These are phyloP conservation scores for Solanum chiquidenum DNA, from an alignment of 257 asterid species.

Conservation along the genomic window DNA sequence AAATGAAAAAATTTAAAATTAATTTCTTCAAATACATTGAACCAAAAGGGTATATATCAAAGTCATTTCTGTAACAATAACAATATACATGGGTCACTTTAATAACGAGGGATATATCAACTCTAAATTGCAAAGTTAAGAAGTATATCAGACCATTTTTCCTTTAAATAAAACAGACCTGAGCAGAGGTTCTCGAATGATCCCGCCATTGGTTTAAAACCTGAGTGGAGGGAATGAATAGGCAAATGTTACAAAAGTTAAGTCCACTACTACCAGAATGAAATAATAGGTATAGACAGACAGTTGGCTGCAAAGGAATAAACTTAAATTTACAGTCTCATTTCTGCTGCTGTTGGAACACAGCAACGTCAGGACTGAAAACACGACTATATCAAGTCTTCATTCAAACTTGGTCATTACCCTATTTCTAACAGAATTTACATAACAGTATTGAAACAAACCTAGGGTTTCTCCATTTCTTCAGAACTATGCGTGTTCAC, in stretches of 20 bases:
- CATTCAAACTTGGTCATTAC: not conserved
- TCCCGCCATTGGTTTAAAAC: not conserved
- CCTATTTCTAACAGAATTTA: not conserved
- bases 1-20: no score
- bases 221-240: not conserved
- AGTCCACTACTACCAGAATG: not conserved
- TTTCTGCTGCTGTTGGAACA: not conserved
- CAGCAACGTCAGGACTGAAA: not conserved
- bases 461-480: conserved; percentile 29
- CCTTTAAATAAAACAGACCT: not conserved
- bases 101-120: not conserved
- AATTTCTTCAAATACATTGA: not conserved
- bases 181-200: not conserved
- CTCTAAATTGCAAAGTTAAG: not conserved
- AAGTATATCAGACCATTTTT: no score
- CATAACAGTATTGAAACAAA: not conserved
- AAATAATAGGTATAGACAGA: not conserved
- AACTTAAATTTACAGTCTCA: not conserved
- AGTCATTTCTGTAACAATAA: not conserved
- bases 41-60: not conserved
- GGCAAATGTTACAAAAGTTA: not conserved
- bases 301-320: not conserved
- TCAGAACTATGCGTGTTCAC: conserved; percentile 32
- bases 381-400: not conserved
- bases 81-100: not conserved